Evolutionary conservation across 148 eudicot genomes (phyloP), one percentile per base, ranked within the genome.

Genomic region (Arctostaphylos glauca): DNA sequence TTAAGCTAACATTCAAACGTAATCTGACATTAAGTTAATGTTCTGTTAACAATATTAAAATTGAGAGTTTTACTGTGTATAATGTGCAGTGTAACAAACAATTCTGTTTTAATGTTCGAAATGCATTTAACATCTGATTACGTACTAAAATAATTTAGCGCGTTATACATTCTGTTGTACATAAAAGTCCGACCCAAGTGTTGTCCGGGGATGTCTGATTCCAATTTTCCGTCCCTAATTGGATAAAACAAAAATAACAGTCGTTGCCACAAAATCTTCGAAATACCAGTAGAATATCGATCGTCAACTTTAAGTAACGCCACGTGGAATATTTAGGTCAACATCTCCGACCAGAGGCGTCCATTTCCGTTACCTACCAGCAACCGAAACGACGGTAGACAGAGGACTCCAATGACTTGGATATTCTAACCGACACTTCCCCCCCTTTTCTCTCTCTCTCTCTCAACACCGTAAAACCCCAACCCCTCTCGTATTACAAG

Each of bases 341-440:
- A 49, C 78, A 18, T 7, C 78, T 74, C 31, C 43, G 8, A 5
- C 9, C 2, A 74, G 14, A 74, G 23, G 25, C 49, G 38, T 31
- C 38, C 38, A 31, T 18, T 74, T 74, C 55, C 77, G 77, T 23
- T 76, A 53, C 43, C 79, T 23, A 76, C 79, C 46, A 3, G 79
- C 79, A 5, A 52, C 59, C 19, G 44, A 75, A 50, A 50, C 78
- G 54, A 23, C 48, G 77, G 6, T 46, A 3, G 31, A 62, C 48
- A 13, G 48, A 6, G 52, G 0, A 21, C 54, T 5, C 18, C 58
- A 49, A n/a, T 3, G 10, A 7, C 38, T 16, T 31, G 3, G 77
- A 58, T 21, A 25, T 50, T 12, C 58, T 10, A 21, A 75, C 52
- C 77, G 53, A 77, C 80, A 53, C 48, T 38, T 19, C 58, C 9